Percentiles rank a stretch among this genome's conserved stretches.
Evolutionary conservation across 2,329 filamentous ascomycete species (phyloP).

Genomic region (Epichloe brachyelytri): DNA sequence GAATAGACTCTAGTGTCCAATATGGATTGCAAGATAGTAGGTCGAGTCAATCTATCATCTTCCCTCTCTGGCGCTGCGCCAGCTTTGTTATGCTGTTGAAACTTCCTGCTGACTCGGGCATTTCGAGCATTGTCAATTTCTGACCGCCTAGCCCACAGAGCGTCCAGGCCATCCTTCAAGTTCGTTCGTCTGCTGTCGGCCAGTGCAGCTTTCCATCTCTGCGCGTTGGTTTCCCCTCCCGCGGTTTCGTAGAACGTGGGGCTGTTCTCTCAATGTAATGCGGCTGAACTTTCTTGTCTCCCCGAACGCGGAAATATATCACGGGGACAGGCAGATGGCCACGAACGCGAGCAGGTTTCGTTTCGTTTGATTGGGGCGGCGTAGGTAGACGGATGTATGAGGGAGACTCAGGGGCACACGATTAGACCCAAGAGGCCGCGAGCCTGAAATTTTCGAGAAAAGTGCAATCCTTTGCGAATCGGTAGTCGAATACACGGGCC

Average conservation of each 20-base stretch:
- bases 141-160: constrained; percentile 55
- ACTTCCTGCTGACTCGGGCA: constrained; percentile 31
- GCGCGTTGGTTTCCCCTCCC: constrained; percentile 22
- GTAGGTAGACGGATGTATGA: constrained; percentile 72
- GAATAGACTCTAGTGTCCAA: constrained; percentile 37
- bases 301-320: constrained; percentile 56
- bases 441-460: constrained; percentile 22
- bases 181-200: constrained; percentile 59
- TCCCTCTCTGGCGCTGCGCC: constrained; percentile 54
- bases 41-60: constrained; percentile 64
- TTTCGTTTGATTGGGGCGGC: constrained; percentile 55
- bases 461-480: constrained; percentile 14
- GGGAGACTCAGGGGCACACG: constrained; percentile 77
- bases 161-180: constrained; percentile 55
- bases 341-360: constrained; percentile 40
- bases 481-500: constrained; percentile 14
- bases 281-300: constrained; percentile 45
- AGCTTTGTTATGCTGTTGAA: constrained; percentile 31
- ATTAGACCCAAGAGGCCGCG: constrained; percentile 28
- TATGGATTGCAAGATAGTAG: constrained; percentile 43
- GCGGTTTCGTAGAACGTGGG: constrained; percentile 34
- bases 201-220: constrained; percentile 59
- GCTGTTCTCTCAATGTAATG: constrained; percentile 50
- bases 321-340: constrained; percentile 77
- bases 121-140: constrained; percentile 22